phyloP scores from a whole-genome alignment of 192 early-diverging fungal genomes.

The Fimicolochytrium jonesii region DNA sequence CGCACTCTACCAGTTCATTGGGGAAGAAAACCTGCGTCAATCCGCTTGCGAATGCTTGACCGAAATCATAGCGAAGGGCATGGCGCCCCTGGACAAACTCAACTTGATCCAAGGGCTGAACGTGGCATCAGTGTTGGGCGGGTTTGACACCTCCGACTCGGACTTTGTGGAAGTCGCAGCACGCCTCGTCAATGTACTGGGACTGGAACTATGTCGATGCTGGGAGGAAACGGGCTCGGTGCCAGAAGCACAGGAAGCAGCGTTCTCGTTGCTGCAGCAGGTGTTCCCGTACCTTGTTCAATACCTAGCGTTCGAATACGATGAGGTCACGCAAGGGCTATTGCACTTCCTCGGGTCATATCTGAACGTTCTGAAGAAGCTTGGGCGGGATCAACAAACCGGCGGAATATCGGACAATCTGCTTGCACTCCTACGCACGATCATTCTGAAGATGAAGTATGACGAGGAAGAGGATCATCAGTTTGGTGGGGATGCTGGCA shows the following conservation, averaged over 20 bases:
- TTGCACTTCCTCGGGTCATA: conserved; percentile 74
- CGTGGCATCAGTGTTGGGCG: conserved; percentile 45
- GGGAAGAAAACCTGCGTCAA: conserved; percentile 49
- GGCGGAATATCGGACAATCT: conserved; percentile 26
- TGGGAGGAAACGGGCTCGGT: conserved; percentile 48
- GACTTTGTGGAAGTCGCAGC: conserved; percentile 68
- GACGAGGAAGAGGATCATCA: conserved; percentile 77
- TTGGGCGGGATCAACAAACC: neutral
- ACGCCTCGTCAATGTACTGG: conserved; percentile 67
- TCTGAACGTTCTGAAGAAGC: conserved; percentile 58
- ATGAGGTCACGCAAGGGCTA: conserved; percentile 73
- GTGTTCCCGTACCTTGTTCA: conserved; percentile 75
- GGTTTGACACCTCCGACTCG: conserved; percentile 39
- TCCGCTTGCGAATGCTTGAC: conserved; percentile 79
- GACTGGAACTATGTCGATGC: conserved; percentile 66
- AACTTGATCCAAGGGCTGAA: conserved; percentile 74
- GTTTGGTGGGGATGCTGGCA: conserved; percentile 66
- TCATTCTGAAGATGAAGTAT: conserved; percentile 88
- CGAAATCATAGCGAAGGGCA: conserved; percentile 87
- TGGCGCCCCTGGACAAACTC: conserved; percentile 87
- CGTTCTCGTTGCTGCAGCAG: conserved; percentile 66
- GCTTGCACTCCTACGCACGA: conserved; percentile 50
- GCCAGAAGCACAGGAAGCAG: conserved; percentile 41
- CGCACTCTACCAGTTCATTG: conserved; percentile 70
- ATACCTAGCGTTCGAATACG: conserved; percentile 75